Conservation (phyloP, 176 grass and related monocot species). For the Miscanthus lutarioriparius region DNA sequence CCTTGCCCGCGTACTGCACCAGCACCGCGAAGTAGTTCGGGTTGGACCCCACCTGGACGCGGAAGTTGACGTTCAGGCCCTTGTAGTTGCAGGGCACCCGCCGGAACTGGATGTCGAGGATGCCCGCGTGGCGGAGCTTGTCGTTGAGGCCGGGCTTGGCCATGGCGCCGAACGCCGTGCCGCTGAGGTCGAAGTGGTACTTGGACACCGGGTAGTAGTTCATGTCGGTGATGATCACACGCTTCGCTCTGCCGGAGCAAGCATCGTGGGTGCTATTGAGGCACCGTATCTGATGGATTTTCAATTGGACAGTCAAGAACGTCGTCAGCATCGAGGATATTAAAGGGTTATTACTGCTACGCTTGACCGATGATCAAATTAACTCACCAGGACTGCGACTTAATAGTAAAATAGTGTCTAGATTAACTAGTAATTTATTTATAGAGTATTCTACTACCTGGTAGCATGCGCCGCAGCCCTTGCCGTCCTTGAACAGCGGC, state of each 20-base stretch:
- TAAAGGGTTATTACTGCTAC: not conserved
- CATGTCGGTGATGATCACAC: slow-evolving; percentile 60
- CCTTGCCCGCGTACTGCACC: slow-evolving; percentile 56
- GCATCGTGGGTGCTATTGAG: slow-evolving; percentile 1
- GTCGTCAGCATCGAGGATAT: slow-evolving; percentile 8
- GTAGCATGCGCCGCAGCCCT: slow-evolving; percentile 64
- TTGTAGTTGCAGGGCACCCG: slow-evolving; percentile 54
- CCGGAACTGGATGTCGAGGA: slow-evolving; percentile 56
- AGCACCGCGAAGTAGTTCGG: slow-evolving; percentile 57
- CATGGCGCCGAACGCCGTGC: slow-evolving; percentile 58
- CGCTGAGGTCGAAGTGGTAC: slow-evolving; percentile 70
- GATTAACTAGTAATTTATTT: not conserved
- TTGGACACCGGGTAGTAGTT: slow-evolving; percentile 52
- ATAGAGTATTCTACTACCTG: slow-evolving; percentile 15
- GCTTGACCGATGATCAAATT: not conserved
- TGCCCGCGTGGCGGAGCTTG: slow-evolving; percentile 57
- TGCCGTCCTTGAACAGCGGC: slow-evolving; percentile 45
- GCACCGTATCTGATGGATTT: slow-evolving; percentile 45
- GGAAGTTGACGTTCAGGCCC: slow-evolving; percentile 47
- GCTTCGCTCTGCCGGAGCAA: slow-evolving; percentile 44
- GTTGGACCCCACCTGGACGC: slow-evolving; percentile 64
- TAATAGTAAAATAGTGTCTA: too few species aligned
- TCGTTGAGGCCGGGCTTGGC: slow-evolving; percentile 37
- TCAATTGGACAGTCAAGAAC: too few species aligned
- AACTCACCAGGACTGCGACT: not conserved